Conservation (phyloP, 495 filamentous ascomycete species). For the Tuber melanosporum region DNA sequence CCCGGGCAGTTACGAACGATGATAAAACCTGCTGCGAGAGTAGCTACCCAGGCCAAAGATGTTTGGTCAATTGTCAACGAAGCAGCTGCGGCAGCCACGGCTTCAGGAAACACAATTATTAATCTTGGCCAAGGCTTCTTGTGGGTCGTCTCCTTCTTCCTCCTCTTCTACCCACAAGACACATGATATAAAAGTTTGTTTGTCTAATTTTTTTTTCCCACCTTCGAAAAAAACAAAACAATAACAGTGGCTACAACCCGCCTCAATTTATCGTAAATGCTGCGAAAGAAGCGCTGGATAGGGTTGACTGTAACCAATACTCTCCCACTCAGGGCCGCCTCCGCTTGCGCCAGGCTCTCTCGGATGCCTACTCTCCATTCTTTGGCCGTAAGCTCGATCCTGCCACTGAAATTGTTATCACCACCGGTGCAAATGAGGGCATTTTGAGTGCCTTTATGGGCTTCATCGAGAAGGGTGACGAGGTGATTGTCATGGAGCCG, state of each 20-base stretch:
- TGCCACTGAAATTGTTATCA: constrained; percentile 86
- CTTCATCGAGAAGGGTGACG: constrained; percentile 88
- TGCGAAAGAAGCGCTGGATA: constrained; percentile 78
- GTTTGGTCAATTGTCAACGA: constrained; percentile 98
- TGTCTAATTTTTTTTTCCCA: neutral
- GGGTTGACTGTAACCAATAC: constrained; percentile 98
- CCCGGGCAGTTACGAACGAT: constrained; percentile 11
- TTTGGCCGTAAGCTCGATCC: constrained; percentile 76
- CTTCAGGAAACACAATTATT: constrained; percentile 81
- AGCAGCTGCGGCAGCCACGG: constrained; percentile 64
- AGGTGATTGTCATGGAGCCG: constrained; percentile 96
- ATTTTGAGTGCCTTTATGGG: constrained; percentile 97
- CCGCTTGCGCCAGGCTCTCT: constrained; percentile 80
- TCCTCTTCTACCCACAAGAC: neutral
- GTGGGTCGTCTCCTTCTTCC: constrained; percentile 43
- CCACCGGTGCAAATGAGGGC: constrained; percentile 94
- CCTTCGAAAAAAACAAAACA: neutral
- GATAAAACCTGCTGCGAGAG: constrained; percentile 65
- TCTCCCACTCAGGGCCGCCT: constrained; percentile 86
- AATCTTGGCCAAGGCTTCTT: constrained; percentile 98
- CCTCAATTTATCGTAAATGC: constrained; percentile 85
- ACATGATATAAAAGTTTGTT: neutral
- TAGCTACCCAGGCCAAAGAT: constrained; percentile 79
- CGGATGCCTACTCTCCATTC: constrained; percentile 78
- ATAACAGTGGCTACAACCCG: constrained; percentile 80